Evolutionary conservation across 306 rosid species (phyloP).

Genomic region (Acacia confusa): DNA sequence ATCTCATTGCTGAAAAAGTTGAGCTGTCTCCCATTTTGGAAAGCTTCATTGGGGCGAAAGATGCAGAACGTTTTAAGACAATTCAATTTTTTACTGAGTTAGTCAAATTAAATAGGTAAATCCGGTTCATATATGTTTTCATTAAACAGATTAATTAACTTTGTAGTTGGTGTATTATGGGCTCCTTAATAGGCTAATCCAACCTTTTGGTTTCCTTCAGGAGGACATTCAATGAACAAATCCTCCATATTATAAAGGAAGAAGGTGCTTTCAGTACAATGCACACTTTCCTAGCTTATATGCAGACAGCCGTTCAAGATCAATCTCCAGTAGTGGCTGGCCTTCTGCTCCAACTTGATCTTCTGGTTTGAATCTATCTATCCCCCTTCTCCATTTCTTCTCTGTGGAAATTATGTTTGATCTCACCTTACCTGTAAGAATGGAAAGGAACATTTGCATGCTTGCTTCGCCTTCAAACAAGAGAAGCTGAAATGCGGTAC

Average conservation of each 20-base stretch:
- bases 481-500: constrained; percentile 8
- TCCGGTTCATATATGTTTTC: constrained; percentile 14
- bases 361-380: constrained; percentile 63
- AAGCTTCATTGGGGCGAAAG: constrained; percentile 55
- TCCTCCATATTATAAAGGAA: constrained; percentile 80
- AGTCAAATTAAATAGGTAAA: constrained; percentile 73
- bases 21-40: constrained; percentile 67
- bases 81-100: constrained; percentile 69
- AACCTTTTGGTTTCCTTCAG: constrained; percentile 44
- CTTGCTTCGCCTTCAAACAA: not conserved
- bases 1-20: constrained; percentile 67
- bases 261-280: constrained; percentile 83
- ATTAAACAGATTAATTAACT: constrained; percentile 16
- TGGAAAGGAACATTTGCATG: not conserved
- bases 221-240: constrained; percentile 71
- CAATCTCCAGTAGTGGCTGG: constrained; percentile 86
- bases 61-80: constrained; percentile 64
- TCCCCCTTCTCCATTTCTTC: not conserved
- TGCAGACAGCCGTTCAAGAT: constrained; percentile 69
- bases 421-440: not conserved
- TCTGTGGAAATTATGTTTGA: not conserved
- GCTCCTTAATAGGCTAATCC: constrained; percentile 8
- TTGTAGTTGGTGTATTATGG: constrained; percentile 13
- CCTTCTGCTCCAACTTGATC: constrained; percentile 90
- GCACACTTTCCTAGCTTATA: constrained; percentile 78